Evolutionary conservation across 2,329 filamentous ascomycete species (phyloP), one percentile per base, ranked within the genome.

Genomic region (Colletotrichum sansevieriae): DNA sequence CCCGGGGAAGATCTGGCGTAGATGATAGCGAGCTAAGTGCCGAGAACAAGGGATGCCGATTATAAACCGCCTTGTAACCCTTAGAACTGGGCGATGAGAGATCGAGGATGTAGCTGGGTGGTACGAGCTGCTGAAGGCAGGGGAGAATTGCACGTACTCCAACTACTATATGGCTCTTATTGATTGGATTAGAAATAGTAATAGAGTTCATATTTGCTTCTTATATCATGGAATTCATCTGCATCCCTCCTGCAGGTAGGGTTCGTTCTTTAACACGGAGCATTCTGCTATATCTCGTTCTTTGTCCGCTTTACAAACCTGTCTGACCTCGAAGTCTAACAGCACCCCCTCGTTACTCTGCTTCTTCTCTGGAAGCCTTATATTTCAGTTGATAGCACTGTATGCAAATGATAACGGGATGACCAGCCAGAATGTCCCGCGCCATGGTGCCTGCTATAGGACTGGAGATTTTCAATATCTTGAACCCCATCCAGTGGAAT

Each of bases 131-230:
- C 33, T 39, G 22, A 46, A 65, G 46, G 37, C 33, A 37, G 37
- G 37, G n/a, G 20, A 54, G 10, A 54, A 35, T n/a, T 3, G 63
- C 62, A 62, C 39, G 57, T 55, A 62, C 39, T 55, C 63, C 62
- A 55, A 55, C 15, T 22, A n/a, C n/a, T 47, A 65, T 62, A 62
- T 39, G 15, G 13, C 9, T 29, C 57, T 18, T 20, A 12, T 18
- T 37, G 62, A 65, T 62, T 44, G 63, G 46, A 46, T 43, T 3
- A 47, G 47, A 15, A 3, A 33, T 37, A 12, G n/a, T 9, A 62
- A 62, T 39, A 54, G 44, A 63, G 57, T 62, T 54, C 20, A 39
- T 47, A 20, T 37, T 29, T 8, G 37, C 20, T 22, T 20, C 37
- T 47, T 65, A 62, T 55, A 65, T 62, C 15, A 41, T 46, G 22